Evolutionary conservation across 148 eudicot species (phyloP).

Genomic region (Cornus florida): DNA sequence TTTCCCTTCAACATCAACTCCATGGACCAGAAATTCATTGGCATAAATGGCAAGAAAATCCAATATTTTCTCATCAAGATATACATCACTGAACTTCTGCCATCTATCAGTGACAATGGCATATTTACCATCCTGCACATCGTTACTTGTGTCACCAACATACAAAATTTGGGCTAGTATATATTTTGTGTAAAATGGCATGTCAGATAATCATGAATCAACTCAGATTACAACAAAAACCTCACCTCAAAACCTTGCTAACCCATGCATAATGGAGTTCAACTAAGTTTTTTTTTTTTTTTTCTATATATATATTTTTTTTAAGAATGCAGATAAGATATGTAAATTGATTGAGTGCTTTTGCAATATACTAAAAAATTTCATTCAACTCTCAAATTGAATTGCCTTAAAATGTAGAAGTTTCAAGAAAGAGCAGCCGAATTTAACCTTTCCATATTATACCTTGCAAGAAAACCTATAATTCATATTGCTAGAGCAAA

Average conservation of each 20-base stretch:
- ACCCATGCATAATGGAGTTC: neutral
- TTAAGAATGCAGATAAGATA: neutral
- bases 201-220: too few species aligned
- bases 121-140: conserved; percentile 76
- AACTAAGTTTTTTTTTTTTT: neutral
- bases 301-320: neutral
- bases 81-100: conserved; percentile 93
- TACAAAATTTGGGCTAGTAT: neutral
- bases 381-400: too few species aligned
- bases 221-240: neutral
- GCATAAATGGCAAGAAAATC: conserved; percentile 78
- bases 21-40: conserved; percentile 97
- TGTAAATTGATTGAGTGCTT: neutral
- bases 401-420: neutral
- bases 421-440: neutral
- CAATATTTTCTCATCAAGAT: conserved; percentile 64
- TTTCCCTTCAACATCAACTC: conserved; percentile 99
- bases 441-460: neutral
- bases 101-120: conserved; percentile 96
- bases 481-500: neutral
- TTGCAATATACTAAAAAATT: neutral
- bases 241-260: neutral
- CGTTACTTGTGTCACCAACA: conserved; percentile 1
- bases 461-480: neutral
- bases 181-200: neutral